Evolutionary conservation across 140 eudicot species (phyloP).

Genomic region (Erigeron philadelphicus): DNA sequence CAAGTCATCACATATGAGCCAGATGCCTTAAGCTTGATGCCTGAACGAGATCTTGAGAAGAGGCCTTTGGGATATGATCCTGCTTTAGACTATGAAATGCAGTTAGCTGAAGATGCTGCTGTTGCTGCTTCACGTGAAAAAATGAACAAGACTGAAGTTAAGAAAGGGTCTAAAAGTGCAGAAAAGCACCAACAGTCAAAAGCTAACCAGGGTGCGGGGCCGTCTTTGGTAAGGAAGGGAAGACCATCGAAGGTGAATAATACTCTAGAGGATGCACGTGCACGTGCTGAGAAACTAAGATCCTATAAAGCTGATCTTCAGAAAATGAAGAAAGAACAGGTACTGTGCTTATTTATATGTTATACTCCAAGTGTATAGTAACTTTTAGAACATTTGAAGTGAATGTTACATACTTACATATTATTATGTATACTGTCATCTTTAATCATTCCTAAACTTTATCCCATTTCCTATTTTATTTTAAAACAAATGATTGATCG

Average conservation of each 20-base stretch:
- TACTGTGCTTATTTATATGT: constrained; percentile 22
- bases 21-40: constrained; percentile 70
- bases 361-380: not conserved
- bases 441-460: constrained; percentile 5
- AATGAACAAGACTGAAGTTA: constrained; percentile 32
- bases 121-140: constrained; percentile 22
- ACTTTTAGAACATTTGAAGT: not conserved
- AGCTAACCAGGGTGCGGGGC: constrained; percentile 43
- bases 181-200: constrained; percentile 49
- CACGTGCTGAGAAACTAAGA: constrained; percentile 88
- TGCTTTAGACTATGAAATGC: constrained; percentile 73
- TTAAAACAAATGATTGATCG: not conserved
- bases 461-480: not conserved
- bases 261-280: constrained; percentile 82
- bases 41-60: constrained; percentile 57
- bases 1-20: constrained; percentile 52
- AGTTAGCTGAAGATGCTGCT: constrained; percentile 29
- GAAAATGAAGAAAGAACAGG: constrained; percentile 87
- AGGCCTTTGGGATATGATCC: constrained; percentile 50
- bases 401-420: not conserved
- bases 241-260: constrained; percentile 48
- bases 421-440: not conserved
- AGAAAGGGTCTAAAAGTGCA: constrained; percentile 48
- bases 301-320: constrained; percentile 86
- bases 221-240: constrained; percentile 39